Base-by-base conservation (phyloP, 768 basidiomycete genomes). In the Gymnopilus junonius region DNA sequence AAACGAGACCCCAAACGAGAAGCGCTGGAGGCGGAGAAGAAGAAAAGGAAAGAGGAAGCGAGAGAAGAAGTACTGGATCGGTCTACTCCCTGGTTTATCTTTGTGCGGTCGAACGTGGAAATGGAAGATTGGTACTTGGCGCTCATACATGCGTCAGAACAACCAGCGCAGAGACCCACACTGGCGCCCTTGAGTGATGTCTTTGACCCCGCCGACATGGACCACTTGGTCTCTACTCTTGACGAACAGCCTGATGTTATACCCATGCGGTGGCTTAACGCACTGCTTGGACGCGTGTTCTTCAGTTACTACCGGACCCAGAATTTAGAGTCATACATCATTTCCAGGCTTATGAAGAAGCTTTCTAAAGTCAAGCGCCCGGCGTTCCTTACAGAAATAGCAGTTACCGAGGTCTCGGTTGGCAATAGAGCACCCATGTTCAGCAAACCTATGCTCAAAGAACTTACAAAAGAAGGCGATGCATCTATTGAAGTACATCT, bases 121-220 rank as follows among this genome's bases (percentile, higher is more conserved):
- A 97, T 98, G 93, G 97, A 99, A 76, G 97, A 99, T 76, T 99
- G 95, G 94, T 95, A 95, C 73, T 77, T 94, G 35, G 82, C 93
- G 0, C 83, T 97, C 58, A 74, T 94, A 21, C 91, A 94, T 60
- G 90, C 91, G 0, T 87, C 89, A 8, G 80, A 86, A 61, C 76
- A 90, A 58, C 86, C 89, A 29, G 75, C 87, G 0, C 84, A 88
- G 60, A 84, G 85, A 3, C 84, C 89, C 2, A 85, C 82, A 7
- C 84, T 93, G 48, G 73, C 73, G 1, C 87, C 92, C 0, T 77
- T 92, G 51, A 79, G 81, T 40, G 71, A 82, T 35, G 82, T 97
- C 17, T 98, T 95, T 79, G 79, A 82, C 57, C 80, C 89, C 5
- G 76, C 81, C 10, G 93, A 97, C 74, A 97, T 98, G 94, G 82